Base-by-base conservation (phyloP, 2,329 filamentous ascomycete species). In the Phialophora macrospora region DNA sequence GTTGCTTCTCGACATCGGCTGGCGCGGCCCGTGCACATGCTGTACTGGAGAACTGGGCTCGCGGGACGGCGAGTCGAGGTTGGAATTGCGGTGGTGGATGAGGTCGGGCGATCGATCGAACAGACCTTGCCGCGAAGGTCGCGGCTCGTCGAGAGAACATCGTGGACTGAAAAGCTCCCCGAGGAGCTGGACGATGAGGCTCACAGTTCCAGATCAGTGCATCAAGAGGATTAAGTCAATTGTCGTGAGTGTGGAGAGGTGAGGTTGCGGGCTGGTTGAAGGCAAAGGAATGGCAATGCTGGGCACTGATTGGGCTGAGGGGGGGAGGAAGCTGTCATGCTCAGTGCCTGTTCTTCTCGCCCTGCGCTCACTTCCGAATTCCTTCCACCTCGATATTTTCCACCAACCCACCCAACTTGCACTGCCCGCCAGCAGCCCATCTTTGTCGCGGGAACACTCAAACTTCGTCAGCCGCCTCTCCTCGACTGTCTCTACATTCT, bases 71-170 rank as follows among this genome's bases (percentile, higher is more conserved):
- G 54, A 62, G 58, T 63, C 60, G 64, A 60, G 66, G 60, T 26
- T 54, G 58, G 28, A 60, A 26, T 60, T 52, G 58, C 17, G 48
- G 30, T 54, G 34, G 58, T 38, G 48, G 58, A n/a, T 51, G 58
- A 24, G 48, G 20, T 44, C 64, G 66, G 57, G 56, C 41, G 51
- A 65, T 9, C 20, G 65, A 38, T 51, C 69, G 69, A 24, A 63
- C 62, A 24, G 80, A 76, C 70, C 79, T 77, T 73, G 66, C 30
- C 54, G 78, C 77, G 68, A 78, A 52, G 22, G 55, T 73, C 67
- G 80, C 68, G 73, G 80, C 75, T 68, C 78, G 79, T 74, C 78
- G 77, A 70, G 80, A 78, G 73, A 82, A 73, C 80, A 82, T 82
- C 76, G 79, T 61, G 14, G 44, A 72, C 41, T 14, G 20, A 17